Base-by-base conservation (phyloP, 2,329 filamentous ascomycete genomes). In the Cladophialophora carrionii region DNA sequence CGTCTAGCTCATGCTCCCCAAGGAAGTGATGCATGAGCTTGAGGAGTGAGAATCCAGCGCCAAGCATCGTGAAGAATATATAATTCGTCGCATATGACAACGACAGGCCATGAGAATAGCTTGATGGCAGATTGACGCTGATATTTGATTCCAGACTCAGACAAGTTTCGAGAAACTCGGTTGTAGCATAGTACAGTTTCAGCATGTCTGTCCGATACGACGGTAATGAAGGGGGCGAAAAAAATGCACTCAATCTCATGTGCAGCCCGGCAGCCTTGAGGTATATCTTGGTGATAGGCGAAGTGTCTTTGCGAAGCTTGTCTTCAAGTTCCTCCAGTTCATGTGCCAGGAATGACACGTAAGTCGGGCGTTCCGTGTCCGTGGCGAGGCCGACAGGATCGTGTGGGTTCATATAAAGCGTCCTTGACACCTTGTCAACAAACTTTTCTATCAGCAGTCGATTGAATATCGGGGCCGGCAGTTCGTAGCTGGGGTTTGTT, bases 1-100 rank as follows among this genome's bases (percentile, higher is more conserved):
- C 81, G 48, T 72, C 70, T 10, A 72, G 63, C 24, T 69, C 67
- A 48, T 85, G 82, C 22, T 78, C 76, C 2, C 84, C 82, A 67
- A 88, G 87, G 70, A 88, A 87, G 55, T 85, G 87, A 72, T 89
- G 88, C 69, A 88, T 82, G 1, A 90, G 79, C 71, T 89, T 89
- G 61, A 89, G 78, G 5, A 90, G 76, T 1, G 85, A 85, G 69
- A 88, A 88, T 1, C 85, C 86, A 17, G 84, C 86, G 2, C 86
- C 87, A 31, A 89, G 81, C 73, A 88, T 84, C 81, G 89, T 88
- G 73, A 89, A 87, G 73, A 88, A 85, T 63, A 90, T 82, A 72
- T 89, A 88, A 70, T 84, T 87, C 20, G 83, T 83, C 64, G 87
- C 83, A 64, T 80, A 79, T 10, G 86, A 75, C 37, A 82, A 78